Base-by-base conservation (phyloP, 768 basidiomycete species). In the Crepidotus variabilis region DNA sequence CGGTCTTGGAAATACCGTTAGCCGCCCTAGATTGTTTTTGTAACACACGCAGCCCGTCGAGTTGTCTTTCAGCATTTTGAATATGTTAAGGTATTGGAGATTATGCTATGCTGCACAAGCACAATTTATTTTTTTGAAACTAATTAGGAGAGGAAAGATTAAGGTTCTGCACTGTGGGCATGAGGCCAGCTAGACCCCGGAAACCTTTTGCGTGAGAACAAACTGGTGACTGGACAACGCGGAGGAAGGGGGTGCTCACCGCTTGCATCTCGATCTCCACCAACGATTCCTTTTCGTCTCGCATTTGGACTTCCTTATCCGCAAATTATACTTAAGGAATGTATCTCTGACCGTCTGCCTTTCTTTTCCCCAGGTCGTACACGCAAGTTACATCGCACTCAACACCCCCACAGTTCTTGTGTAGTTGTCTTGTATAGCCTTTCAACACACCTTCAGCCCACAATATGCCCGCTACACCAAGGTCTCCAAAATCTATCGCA, bases 391-490 rank as follows among this genome's bases (percentile, higher is more conserved):
- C 39, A 43, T 43, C 39, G 39, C 39, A 14, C 3, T 5, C 39
- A 3, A 16, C 13, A 14, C 13, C 39, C 4, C 39, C 3, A 43
- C 14, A 16, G 8, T 8, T 8, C 35, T 8, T 43, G 18, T 14
- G 14, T 33, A 50, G 34, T 50, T 18, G 1, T 55, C 54, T 33
- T 47, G 51, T 36, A 49, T 57, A 43, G 45, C 9, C 46, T 32
- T 34, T 49, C 22, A 28, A 18, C 11, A 24, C 34, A 51, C 51
- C 49, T 47, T n/a, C n/a, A n/a, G n/a, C n/a, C n/a, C n/a, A 36
- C 39, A 47, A 9, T 2, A 24, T 75, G 74, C 76, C 76, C 47
- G 71, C 77, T 6, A 64, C 69, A 2, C 73, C 78, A 33, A 81
- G 78, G 67, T 71, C 74, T 18, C 68, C 78, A 51, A 66, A 70